phyloP scores from a whole-genome alignment of 352 stramenopile genomes.

The Ophiocytium majus region DNA sequence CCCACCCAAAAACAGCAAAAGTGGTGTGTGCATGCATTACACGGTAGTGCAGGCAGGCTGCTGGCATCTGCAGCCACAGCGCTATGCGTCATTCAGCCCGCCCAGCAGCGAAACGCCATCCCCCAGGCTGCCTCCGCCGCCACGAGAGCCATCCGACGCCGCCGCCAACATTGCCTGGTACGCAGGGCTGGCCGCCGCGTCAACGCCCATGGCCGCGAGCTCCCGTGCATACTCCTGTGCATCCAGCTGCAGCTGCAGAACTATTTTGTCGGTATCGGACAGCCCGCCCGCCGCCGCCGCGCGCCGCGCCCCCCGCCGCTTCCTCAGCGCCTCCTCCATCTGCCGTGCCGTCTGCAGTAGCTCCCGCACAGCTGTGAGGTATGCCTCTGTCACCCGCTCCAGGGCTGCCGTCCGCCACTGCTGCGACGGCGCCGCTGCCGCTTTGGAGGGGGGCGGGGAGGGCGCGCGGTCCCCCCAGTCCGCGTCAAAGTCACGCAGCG shows the following conservation, averaged over 20 bases:
- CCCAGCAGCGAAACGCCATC: not conserved
- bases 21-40: too few species aligned
- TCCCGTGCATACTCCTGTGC: slow-evolving; percentile 38
- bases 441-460: not conserved
- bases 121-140: not conserved
- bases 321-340: slow-evolving; percentile 55
- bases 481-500: slow-evolving; percentile 49
- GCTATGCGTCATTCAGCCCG: not conserved
- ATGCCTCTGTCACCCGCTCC: not conserved
- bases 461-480: slow-evolving; percentile 31
- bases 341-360: slow-evolving; percentile 36
- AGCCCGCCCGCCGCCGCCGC: not conserved
- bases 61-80: too few species aligned
- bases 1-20: too few species aligned
- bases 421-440: not conserved
- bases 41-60: too few species aligned
- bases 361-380: slow-evolving; percentile 41
- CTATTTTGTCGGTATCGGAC: slow-evolving; percentile 56
- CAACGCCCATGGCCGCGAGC: slow-evolving; percentile 31
- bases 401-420: not conserved
- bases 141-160: slow-evolving; percentile 11
- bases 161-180: slow-evolving; percentile 39
- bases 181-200: slow-evolving; percentile 18
- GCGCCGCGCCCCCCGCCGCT: slow-evolving; percentile 36
- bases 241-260: slow-evolving; percentile 55